Evolutionary conservation across 495 filamentous ascomycete genomes (phyloP), one percentile per base, ranked within the genome.

Genomic region (Mycothermus thermophilus): DNA sequence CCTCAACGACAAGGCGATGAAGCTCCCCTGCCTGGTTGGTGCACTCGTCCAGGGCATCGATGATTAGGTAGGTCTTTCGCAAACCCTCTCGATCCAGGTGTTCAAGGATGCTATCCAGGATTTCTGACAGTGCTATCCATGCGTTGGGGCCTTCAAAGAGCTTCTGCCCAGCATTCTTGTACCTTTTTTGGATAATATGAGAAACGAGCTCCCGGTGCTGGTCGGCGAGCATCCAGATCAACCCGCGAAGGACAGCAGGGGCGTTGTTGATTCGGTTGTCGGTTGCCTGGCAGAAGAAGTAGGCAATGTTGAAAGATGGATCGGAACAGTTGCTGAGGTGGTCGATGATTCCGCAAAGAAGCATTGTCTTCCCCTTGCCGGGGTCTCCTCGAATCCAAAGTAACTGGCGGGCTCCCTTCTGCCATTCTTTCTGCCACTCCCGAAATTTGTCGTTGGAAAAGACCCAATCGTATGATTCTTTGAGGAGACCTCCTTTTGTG

Each of bases 271-370:
- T n/a, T n/a, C n/a, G n/a, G n/a, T n/a, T n/a, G n/a, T n/a, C n/a
- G n/a, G n/a, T n/a, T n/a, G n/a, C n/a, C 35, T 66, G 53, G 37
- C 57, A 67, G 35, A 68, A 64, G 44, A 68, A 66, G 40, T 54
- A 68, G 17, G 54, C 53, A 10, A 65, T 6, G 10, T 16, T 14
- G 27, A 6, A 12, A 16, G 3, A 14, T 15, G 27, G 26, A 15
- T 1, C 17, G 13, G 20, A 3, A 5, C 12, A n/a, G n/a, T n/a
- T 12, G 9, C 13, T 8, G 13, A 67, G 37, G 11, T 66, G 48
- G 13, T 66, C 38, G 16, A 64, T 59, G 20, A 67, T 59, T 3
- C 59, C 58, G 17, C 46, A 60, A 8, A 71, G 34, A 0, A 69
- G 47, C 33, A 41, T 41, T 10, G 38, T 69, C 47, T 69, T 69